Conservation (phyloP, 148 eudicot species). For the Diospyros kaki region DNA sequence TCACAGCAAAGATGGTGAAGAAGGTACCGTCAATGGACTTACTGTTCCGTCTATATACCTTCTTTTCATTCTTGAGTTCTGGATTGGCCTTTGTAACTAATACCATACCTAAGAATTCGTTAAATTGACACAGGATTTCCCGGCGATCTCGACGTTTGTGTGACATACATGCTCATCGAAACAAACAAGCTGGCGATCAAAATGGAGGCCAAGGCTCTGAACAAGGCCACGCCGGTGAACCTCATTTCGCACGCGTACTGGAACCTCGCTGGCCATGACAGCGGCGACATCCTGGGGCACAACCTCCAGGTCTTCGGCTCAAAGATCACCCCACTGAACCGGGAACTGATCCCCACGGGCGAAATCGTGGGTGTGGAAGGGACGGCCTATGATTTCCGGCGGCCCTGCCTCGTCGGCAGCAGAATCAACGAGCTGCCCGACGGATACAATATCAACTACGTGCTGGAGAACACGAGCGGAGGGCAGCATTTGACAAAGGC, state of each 20-base stretch:
- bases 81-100: too few species aligned
- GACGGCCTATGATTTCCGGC: slow-evolving; percentile 55
- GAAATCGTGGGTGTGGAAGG: slow-evolving; percentile 30
- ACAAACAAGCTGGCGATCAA: slow-evolving; percentile 30
- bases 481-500: slow-evolving; percentile 32
- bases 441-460: slow-evolving; percentile 86
- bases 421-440: slow-evolving; percentile 30
- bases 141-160: slow-evolving; percentile 40
- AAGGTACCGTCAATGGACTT: slow-evolving; percentile 25
- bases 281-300: slow-evolving; percentile 60
- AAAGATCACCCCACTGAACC: slow-evolving; percentile 49
- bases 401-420: slow-evolving; percentile 42
- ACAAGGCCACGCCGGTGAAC: slow-evolving; percentile 69
- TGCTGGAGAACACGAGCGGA: slow-evolving; percentile 29
- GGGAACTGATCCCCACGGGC: slow-evolving; percentile 59
- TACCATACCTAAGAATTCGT: background rate
- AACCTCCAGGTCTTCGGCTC: slow-evolving; percentile 42
- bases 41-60: too few species aligned
- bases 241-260: slow-evolving; percentile 73
- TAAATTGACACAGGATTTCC: slow-evolving; percentile 51
- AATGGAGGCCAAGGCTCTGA: slow-evolving; percentile 54
- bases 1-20: slow-evolving; percentile 45
- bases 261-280: slow-evolving; percentile 71
- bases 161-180: slow-evolving; percentile 49
- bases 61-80: background rate